phyloP scores from a whole-genome alignment of 352 stramenopile genomes.

The Globisporangium cystogenes region DNA sequence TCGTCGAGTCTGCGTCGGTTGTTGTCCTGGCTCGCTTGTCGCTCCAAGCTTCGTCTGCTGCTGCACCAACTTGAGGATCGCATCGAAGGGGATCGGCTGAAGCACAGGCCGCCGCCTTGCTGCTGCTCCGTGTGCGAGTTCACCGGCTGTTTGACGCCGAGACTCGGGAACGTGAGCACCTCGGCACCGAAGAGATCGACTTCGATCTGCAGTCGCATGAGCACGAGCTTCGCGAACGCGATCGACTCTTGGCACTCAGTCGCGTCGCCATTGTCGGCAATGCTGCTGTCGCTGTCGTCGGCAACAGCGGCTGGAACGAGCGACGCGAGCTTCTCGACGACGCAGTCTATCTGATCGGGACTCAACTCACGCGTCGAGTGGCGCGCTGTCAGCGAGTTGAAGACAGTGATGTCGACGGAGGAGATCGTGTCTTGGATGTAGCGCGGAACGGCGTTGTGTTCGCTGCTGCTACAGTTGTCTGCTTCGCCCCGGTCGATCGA shows the following conservation, averaged over 20 bases:
- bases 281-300: too few species aligned
- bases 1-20: not conserved
- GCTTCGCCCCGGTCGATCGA: conserved; percentile 5
- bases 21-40: not conserved
- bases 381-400: conserved; percentile 10
- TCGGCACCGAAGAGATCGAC: conserved; percentile 49
- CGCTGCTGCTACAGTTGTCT: not conserved
- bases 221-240: conserved; percentile 28
- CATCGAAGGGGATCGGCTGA: not conserved
- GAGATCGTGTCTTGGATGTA: conserved; percentile 10
- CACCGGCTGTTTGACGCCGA: conserved; percentile 21
- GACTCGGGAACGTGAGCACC: conserved; percentile 39
- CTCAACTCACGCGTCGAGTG: conserved; percentile 10
- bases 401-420: conserved; percentile 2
- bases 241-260: conserved; percentile 2
- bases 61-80: not conserved
- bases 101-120: too few species aligned
- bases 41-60: not conserved
- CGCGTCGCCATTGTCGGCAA: not conserved
- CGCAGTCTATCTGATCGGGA: conserved; percentile 4
- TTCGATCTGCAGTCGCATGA: conserved; percentile 42
- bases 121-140: conserved; percentile 9
- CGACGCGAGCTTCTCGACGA: conserved; percentile 1
- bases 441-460: not conserved
- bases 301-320: too few species aligned